Conservation (phyloP, 192 early-diverging fungal genomes). For the Helicostylum pulchrum region DNA sequence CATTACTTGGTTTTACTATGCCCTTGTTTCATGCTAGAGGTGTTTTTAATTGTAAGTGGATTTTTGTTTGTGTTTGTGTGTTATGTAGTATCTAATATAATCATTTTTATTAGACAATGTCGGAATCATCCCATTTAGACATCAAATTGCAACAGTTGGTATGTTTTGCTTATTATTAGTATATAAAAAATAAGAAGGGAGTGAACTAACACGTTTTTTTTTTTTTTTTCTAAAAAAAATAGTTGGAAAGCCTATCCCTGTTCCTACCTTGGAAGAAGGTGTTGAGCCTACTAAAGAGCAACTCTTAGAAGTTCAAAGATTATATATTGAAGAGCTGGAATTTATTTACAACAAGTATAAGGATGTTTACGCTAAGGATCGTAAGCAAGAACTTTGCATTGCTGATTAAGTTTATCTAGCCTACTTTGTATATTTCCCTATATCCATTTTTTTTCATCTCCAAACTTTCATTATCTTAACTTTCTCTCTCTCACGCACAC, state of each 20-base stretch:
- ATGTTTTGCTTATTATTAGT: constrained; percentile 1
- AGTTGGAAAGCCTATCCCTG: constrained; percentile 67
- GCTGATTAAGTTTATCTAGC: constrained; percentile 48
- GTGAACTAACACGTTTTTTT: neutral
- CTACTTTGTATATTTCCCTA: neutral
- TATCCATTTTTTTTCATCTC: neutral
- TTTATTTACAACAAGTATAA: constrained; percentile 66
- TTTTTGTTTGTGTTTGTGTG: neutral
- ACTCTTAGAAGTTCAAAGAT: constrained; percentile 54
- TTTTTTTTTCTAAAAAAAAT: neutral
- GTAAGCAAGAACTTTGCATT: constrained; percentile 61
- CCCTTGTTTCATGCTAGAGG: constrained; percentile 84
- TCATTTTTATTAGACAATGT: constrained; percentile 43
- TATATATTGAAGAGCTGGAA: constrained; percentile 66
- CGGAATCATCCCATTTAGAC: constrained; percentile 51
- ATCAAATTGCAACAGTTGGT: constrained; percentile 44
- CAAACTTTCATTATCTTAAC: too few relatives aligned
- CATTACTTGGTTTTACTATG: constrained; percentile 66
- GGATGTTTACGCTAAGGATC: constrained; percentile 64
- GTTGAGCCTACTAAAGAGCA: constrained; percentile 61
- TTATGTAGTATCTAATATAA: neutral
- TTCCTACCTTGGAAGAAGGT: constrained; percentile 41
- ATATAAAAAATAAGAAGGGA: neutral
- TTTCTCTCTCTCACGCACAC: too few relatives aligned
- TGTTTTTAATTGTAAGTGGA: constrained; percentile 78